Evolutionary conservation across 805 yeast genomes (phyloP).

Genomic region (Sugiyamaella marilandica): DNA sequence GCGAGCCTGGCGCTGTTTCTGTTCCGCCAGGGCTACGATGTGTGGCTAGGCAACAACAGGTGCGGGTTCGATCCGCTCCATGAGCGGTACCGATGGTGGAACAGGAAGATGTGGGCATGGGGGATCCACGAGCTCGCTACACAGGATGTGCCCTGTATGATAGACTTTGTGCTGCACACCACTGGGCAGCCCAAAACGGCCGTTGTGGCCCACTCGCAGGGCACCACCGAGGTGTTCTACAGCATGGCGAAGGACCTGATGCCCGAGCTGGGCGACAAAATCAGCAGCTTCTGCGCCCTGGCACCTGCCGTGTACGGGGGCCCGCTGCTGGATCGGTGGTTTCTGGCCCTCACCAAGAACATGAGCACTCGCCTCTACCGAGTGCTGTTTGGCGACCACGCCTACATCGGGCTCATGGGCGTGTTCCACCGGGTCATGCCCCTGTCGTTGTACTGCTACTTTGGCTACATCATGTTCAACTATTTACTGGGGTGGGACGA

Average conservation of each 20-base stretch:
- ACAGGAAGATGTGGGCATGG: slow-evolving; percentile 85
- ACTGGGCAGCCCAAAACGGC: slow-evolving; percentile 41
- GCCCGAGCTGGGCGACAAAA: slow-evolving; percentile 45
- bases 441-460: slow-evolving; percentile 50
- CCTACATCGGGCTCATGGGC: slow-evolving; percentile 77
- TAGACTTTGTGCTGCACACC: slow-evolving; percentile 50
- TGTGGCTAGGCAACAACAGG: slow-evolving; percentile 89
- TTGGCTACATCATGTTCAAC: slow-evolving; percentile 79
- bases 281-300: slow-evolving; percentile 67
- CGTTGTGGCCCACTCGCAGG: slow-evolving; percentile 85
- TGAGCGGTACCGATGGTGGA: slow-evolving; percentile 38
- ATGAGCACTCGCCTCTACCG: slow-evolving; percentile 26
- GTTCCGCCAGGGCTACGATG: slow-evolving; percentile 62
- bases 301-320: slow-evolving; percentile 96
- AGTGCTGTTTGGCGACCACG: slow-evolving; percentile 63
- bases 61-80: slow-evolving; percentile 80
- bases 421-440: slow-evolving; percentile 48
- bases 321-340: slow-evolving; percentile 51
- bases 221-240: slow-evolving; percentile 80
- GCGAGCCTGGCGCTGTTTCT: slow-evolving; percentile 64
- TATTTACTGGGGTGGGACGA: slow-evolving; percentile 87
- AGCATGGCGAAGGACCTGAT: slow-evolving; percentile 50
- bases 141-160: slow-evolving; percentile 69
- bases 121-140: slow-evolving; percentile 77
- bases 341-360: slow-evolving; percentile 28